Base-by-base conservation (phyloP, 495 filamentous ascomycete species). In the Trichoderma gamsii region DNA sequence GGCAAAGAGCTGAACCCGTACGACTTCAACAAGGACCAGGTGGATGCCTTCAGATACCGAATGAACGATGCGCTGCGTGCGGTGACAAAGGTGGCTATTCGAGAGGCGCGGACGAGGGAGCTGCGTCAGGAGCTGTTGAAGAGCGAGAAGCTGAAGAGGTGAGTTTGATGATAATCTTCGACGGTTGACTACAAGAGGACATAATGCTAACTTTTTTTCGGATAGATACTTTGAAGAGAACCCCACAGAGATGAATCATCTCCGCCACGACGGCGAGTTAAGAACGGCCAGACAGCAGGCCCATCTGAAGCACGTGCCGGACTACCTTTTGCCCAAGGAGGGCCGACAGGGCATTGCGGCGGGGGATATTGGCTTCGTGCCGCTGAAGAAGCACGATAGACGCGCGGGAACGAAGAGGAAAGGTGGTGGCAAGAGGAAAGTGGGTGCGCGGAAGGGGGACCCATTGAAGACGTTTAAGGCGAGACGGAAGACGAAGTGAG, bases 221-320 rank as follows among this genome's bases (percentile, higher is more conserved):
- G n/a, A n/a, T n/a, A 74, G 75, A 25, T 92, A 97, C 79, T 98
- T 97, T 73, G 95, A 98, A 74, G 95, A 99, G 78, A 97, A 98
- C 76, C 95, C 95, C 0, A 87, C 87, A 9, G 93, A 97, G 73
- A 79, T 97, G 52, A 84, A 88, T 25, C 90, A 95, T 74, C 81
- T 99, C 65, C 84, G 95, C 35, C 95, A 99, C 74, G 96, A 99
- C 75, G 89, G 88, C 12, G 95, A 97, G 76, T 78, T 95, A 59
- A 87, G 92, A 69, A 83, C 88, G 25, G 89, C 90, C 5, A 83
- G 90, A 70, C 83, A 93, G 38, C 92, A 97, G 78, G 83, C 89
- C 13, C 96, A 99, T 83, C 78, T 99, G 68, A 96, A 91, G 78
- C 93, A 98, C 80, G 91, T 99, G 3, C 95, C 95, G 0, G 92